Evolutionary conservation across 352 stramenopile genomes (phyloP).

Genomic region (Phytophthora ohioensis): DNA sequence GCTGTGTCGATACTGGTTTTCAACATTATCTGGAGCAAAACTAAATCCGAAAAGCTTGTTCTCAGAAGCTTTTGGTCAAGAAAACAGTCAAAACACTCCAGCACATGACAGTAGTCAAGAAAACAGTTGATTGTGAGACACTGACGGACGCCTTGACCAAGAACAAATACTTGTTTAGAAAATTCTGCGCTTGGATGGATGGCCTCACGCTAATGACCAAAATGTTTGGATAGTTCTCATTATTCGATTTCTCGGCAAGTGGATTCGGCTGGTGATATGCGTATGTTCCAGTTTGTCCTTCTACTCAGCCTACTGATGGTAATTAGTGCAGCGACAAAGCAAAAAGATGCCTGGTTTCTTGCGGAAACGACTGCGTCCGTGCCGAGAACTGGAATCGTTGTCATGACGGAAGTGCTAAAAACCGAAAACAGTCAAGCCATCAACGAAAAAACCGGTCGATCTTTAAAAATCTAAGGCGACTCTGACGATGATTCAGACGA

Average conservation of each 20-base stretch:
- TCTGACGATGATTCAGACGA: slow-evolving; percentile 28
- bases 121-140: neutral
- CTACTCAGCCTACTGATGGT: slow-evolving; percentile 5
- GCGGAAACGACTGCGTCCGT: slow-evolving; percentile 1
- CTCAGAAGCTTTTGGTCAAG: too few species aligned
- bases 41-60: too few species aligned
- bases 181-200: slow-evolving; percentile 2
- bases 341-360: neutral
- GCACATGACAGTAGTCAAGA: too few species aligned
- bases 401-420: slow-evolving; percentile 1
- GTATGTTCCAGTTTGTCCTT: neutral
- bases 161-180: slow-evolving; percentile 1
- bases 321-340: neutral
- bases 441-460: neutral
- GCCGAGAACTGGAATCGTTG: slow-evolving; percentile 5
- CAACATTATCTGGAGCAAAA: too few species aligned
- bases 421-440: neutral
- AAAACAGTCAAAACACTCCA: too few species aligned
- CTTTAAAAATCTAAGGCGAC: slow-evolving; percentile 16
- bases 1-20: too few species aligned
- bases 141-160: neutral
- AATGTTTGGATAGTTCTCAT: slow-evolving; percentile 10
- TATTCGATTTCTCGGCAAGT: slow-evolving; percentile 4
- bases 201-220: neutral
- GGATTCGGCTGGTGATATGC: slow-evolving; percentile 4